Evolutionary conservation across 2,329 filamentous ascomycete genomes (phyloP).

Genomic region (Penicillium rolfsii): DNA sequence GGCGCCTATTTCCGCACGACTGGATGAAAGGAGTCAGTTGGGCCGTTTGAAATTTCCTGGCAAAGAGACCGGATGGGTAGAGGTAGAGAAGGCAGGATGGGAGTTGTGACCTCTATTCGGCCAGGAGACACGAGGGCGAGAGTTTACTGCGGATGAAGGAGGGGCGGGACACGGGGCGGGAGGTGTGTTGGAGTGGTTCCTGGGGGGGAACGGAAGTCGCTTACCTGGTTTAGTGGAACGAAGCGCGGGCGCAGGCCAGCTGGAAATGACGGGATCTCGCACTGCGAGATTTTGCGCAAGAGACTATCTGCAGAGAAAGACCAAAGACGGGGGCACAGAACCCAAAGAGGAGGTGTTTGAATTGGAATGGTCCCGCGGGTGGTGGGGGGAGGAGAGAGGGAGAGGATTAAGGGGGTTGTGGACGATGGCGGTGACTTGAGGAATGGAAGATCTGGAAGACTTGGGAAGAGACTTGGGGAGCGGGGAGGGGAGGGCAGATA

Average conservation of each 20-base stretch:
- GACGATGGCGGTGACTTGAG: not conserved
- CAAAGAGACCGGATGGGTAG: too few relatives aligned
- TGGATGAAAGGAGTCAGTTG: constrained; percentile 12
- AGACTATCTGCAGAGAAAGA: not conserved
- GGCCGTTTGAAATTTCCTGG: not conserved
- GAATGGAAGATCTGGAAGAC: not conserved
- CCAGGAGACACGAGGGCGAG: constrained; percentile 8
- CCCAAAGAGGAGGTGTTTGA: constrained; percentile 18
- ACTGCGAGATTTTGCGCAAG: constrained; percentile 28
- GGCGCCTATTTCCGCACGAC: constrained; percentile 7
- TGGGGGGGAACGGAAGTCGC: constrained; percentile 6
- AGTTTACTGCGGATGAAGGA: not conserved
- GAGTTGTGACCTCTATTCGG: not conserved
- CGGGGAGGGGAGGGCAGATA: not conserved
- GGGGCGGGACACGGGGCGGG: not conserved
- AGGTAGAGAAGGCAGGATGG: not conserved
- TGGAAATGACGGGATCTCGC: constrained; percentile 27
- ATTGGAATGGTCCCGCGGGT: not conserved
- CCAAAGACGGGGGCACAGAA: constrained; percentile 5
- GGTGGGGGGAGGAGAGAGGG: not conserved
- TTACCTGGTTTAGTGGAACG: constrained; percentile 2
- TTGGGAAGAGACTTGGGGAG: not conserved
- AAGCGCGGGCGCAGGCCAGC: not conserved
- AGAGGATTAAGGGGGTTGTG: not conserved
- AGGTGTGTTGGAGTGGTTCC: not conserved